Conservation (phyloP, 31 red algal genomes). For the Asparagopsis taxiformis region DNA sequence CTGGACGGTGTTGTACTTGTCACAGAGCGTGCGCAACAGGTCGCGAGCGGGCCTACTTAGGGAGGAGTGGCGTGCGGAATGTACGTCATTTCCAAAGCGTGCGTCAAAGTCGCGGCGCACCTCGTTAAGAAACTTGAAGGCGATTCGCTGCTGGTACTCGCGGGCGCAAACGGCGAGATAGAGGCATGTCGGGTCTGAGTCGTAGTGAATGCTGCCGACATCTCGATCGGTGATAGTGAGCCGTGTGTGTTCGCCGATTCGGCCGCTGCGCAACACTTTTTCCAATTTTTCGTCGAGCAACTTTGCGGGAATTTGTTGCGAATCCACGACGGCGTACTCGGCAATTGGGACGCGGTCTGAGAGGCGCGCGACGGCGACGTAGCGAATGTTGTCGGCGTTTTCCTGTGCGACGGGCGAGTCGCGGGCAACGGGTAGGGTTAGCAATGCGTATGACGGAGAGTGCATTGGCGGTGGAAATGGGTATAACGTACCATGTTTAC, state of each 20-base stretch:
- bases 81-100: conserved; percentile 48
- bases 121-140: conserved; percentile 81
- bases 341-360: conserved; percentile 72
- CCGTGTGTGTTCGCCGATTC: conserved; percentile 69
- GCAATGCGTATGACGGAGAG: background rate
- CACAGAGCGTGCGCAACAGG: conserved; percentile 42
- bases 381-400: conserved; percentile 50
- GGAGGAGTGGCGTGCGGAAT: conserved; percentile 31
- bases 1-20: conserved; percentile 51
- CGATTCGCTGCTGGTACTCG: conserved; percentile 79
- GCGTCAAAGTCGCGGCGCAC: conserved; percentile 72
- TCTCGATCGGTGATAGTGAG: conserved; percentile 80
- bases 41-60: conserved; percentile 49
- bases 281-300: conserved; percentile 68
- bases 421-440: too few relatives aligned
- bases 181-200: conserved; percentile 67
- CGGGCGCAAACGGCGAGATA: conserved; percentile 64
- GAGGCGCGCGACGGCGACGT: conserved; percentile 74
- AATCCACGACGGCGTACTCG: conserved; percentile 42
- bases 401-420: conserved; percentile 12
- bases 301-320: conserved; percentile 45
- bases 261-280: conserved; percentile 64
- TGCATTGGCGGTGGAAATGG: background rate
- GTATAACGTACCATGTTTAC: conserved; percentile 3
- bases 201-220: conserved; percentile 84